Evolutionary conservation across 2,329 filamentous ascomycete species (phyloP).

Genomic region (Dothistroma septosporum): DNA sequence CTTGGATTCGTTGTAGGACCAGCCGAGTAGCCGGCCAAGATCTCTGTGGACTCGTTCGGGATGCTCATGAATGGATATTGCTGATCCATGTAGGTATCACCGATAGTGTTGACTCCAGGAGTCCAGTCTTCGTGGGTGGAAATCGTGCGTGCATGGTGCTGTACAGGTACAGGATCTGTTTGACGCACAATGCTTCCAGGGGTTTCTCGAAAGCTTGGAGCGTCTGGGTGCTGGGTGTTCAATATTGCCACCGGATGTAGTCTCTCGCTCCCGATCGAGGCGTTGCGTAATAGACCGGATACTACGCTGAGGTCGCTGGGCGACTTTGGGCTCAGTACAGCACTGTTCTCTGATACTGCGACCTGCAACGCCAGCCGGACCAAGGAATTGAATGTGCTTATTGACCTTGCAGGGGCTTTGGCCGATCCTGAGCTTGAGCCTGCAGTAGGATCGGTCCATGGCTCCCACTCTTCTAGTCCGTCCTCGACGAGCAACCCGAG

Average conservation of each 20-base stretch:
- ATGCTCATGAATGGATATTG: constrained; percentile 25
- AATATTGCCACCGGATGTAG: constrained; percentile 29
- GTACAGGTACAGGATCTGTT: not conserved
- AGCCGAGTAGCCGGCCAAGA: constrained; percentile 9
- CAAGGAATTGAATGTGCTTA: constrained; percentile 54
- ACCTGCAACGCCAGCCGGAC: constrained; percentile 28
- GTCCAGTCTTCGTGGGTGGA: not conserved
- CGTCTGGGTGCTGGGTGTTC: constrained; percentile 12
- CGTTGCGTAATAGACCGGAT: constrained; percentile 21
- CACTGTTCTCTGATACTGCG: not conserved
- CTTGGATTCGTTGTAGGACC: not conserved
- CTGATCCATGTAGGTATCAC: constrained; percentile 9
- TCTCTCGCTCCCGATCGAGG: constrained; percentile 10
- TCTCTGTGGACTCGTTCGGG: constrained; percentile 17
- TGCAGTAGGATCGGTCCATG: constrained; percentile 54
- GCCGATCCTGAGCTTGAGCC: constrained; percentile 26
- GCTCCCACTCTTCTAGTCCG: constrained; percentile 69
- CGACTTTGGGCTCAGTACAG: not conserved
- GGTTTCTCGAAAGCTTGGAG: not conserved
- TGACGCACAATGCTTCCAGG: not conserved
- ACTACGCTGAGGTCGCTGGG: constrained; percentile 11
- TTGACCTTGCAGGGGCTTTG: constrained; percentile 35
- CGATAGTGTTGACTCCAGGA: not conserved
- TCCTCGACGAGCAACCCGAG: constrained; percentile 57
- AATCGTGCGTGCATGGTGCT: not conserved